Conservation (phyloP, 169 alveolate genomes). For the Theileria orientalis region DNA sequence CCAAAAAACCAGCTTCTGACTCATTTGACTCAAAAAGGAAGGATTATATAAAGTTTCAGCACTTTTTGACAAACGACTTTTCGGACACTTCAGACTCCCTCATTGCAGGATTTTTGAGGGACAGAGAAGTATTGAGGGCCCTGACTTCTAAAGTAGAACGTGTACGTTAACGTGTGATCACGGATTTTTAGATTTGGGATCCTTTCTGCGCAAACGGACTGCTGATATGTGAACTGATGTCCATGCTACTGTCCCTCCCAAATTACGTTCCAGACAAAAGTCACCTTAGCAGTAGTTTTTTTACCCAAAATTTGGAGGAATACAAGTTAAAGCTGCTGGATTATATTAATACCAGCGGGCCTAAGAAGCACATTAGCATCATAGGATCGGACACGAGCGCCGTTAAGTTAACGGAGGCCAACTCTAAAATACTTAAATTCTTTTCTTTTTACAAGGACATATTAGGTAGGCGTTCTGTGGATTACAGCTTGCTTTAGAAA, state of each 20-base stretch:
- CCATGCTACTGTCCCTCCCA: slow-evolving; percentile 44
- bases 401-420: slow-evolving; percentile 39
- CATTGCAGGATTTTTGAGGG: slow-evolving; percentile 31
- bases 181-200: slow-evolving; percentile 45
- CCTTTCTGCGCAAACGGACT: slow-evolving; percentile 67
- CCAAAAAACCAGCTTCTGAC: background rate
- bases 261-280: slow-evolving; percentile 26
- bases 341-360: background rate
- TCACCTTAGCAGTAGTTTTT: background rate
- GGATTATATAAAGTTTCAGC: slow-evolving; percentile 32
- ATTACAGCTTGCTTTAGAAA: background rate
- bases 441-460: slow-evolving; percentile 13
- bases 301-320: background rate
- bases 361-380: slow-evolving; percentile 11
- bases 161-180: background rate
- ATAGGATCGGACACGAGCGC: slow-evolving; percentile 53
- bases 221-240: slow-evolving; percentile 34
- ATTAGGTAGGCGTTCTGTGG: background rate
- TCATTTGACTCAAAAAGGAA: slow-evolving; percentile 11
- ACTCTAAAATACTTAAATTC: slow-evolving; percentile 17
- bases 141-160: background rate
- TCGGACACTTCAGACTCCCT: slow-evolving; percentile 57
- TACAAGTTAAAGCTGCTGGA: slow-evolving; percentile 2
- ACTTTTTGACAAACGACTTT: slow-evolving; percentile 16
- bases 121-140: slow-evolving; percentile 16